Evolutionary conservation across 176 grass and related monocot species (phyloP).

Genomic region (Oryza meyeriana): DNA sequence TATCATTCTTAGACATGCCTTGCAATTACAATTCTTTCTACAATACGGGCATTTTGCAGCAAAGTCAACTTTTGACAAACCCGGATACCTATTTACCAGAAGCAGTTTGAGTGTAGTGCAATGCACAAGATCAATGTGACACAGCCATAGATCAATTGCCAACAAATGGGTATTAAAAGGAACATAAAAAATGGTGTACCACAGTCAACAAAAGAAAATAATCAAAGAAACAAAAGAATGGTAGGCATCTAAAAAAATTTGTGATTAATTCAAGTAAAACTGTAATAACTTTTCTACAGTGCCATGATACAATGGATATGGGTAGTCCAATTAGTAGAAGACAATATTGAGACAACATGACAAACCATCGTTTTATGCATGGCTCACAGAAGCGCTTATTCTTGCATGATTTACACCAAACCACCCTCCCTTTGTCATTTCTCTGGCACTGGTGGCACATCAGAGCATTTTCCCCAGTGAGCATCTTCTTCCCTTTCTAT

Average conservation of each 20-base stretch:
- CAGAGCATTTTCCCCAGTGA: conserved; percentile 46
- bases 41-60: conserved; percentile 58
- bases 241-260: neutral
- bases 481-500: conserved; percentile 24
- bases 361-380: conserved; percentile 60
- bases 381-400: conserved; percentile 51
- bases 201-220: neutral
- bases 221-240: neutral
- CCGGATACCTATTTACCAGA: conserved; percentile 59
- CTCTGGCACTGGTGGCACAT: conserved; percentile 78
- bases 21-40: conserved; percentile 72
- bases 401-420: conserved; percentile 50
- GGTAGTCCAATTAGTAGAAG: neutral
- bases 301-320: neutral
- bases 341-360: neutral
- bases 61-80: conserved; percentile 53
- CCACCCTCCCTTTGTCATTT: conserved; percentile 53
- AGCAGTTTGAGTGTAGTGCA: conserved; percentile 5
- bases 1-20: conserved; percentile 56
- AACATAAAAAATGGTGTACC: neutral
- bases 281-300: neutral
- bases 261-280: neutral
- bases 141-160: neutral
- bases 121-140: neutral
- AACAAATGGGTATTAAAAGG: neutral